phyloP scores from a whole-genome alignment of 176 grass and related monocot genomes.

The Aegilops tauschii region DNA sequence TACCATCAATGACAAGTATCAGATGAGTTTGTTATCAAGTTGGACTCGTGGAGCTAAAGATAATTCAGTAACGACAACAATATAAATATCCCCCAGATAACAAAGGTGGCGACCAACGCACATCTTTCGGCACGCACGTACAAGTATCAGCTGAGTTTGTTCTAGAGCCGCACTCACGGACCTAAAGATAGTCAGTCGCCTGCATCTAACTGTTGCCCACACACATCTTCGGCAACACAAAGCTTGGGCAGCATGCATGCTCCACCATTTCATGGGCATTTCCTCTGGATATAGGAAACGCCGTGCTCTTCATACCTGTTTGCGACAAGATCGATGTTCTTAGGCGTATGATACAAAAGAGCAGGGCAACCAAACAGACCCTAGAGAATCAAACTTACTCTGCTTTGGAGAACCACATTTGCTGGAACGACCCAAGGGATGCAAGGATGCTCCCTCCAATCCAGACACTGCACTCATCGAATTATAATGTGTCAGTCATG shows the following conservation, averaged over 20 bases:
- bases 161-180: too few relatives aligned
- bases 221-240: not conserved
- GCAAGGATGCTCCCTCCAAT: conserved; percentile 99
- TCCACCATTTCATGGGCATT: conserved; percentile 68
- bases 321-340: not conserved
- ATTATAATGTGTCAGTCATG: conserved; percentile 16
- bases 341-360: not conserved
- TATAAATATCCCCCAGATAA: not conserved
- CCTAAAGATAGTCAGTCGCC: not conserved
- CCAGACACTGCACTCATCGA: conserved; percentile 73
- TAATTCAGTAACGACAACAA: conserved; percentile 6
- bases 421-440: conserved; percentile 99
- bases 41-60: conserved; percentile 14
- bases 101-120: not conserved
- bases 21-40: not conserved
- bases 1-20: conserved; percentile 17
- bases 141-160: too few relatives aligned
- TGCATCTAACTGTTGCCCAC: not conserved
- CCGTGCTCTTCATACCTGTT: conserved; percentile 95
- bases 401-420: conserved; percentile 99
- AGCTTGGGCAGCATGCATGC: not conserved
- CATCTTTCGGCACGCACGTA: not conserved
- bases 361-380: conserved; percentile 1
- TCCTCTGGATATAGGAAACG: conserved; percentile 96
- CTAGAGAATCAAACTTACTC: conserved; percentile 60